Conservation (phyloP, 805 yeast genomes). For the Ogataea saltuana region DNA sequence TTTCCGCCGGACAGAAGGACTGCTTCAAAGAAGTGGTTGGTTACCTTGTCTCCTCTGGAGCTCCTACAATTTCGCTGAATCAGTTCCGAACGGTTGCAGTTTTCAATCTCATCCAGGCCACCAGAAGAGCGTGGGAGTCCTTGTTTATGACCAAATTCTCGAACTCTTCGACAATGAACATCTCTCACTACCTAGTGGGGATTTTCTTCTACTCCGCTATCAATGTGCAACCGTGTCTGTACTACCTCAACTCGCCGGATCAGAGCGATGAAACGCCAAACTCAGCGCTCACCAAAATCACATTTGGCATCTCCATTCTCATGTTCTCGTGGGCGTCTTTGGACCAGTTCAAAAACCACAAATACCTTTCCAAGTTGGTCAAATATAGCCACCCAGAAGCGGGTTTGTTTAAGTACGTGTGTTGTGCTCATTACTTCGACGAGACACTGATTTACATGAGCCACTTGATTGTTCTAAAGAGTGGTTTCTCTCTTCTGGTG, state of each 20-base stretch:
- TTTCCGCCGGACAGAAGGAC: neutral
- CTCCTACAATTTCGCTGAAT: slow-evolving; percentile 3
- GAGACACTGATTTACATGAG: slow-evolving; percentile 58
- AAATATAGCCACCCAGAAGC: slow-evolving; percentile 59
- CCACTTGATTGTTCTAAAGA: slow-evolving; percentile 21
- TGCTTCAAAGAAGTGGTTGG: too few species aligned
- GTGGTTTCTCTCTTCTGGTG: slow-evolving; percentile 27
- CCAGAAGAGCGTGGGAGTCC: slow-evolving; percentile 59
- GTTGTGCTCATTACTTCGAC: slow-evolving; percentile 71
- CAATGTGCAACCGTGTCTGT: slow-evolving; percentile 37
- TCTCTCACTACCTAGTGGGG: slow-evolving; percentile 69
- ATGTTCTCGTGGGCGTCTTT: slow-evolving; percentile 38
- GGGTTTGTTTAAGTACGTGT: slow-evolving; percentile 49
- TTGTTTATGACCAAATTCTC: slow-evolving; percentile 48
- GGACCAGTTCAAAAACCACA: slow-evolving; percentile 54
- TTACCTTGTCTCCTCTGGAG: slow-evolving; percentile 1
- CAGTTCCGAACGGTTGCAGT: slow-evolving; percentile 10
- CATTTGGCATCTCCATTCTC: slow-evolving; percentile 1
- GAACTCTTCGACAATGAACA: slow-evolving; percentile 53
- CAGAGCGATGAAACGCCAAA: too few species aligned
- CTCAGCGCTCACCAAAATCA: neutral
- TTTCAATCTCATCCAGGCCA: slow-evolving; percentile 48
- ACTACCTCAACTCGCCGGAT: slow-evolving; percentile 1
- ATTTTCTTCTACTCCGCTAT: slow-evolving; percentile 55
- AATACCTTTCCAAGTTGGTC: slow-evolving; percentile 45